phyloP scores from a whole-genome alignment of 73 alveolate species.

The Durusdinium trenchii region DNA sequence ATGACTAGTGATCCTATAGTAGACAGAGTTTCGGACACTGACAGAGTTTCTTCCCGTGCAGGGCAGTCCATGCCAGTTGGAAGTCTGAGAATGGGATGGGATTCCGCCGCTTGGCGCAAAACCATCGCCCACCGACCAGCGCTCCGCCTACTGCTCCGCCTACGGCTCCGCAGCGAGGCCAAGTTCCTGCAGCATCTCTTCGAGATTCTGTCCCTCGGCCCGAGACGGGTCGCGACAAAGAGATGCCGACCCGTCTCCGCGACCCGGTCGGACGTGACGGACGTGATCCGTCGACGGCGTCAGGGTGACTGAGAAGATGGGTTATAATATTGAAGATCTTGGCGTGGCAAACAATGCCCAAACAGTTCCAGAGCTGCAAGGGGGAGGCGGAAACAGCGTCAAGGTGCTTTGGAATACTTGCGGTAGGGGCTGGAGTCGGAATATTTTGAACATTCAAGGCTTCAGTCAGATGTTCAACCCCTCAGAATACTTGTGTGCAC shows the following conservation, averaged over 20 bases:
- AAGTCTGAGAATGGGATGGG: conserved; percentile 37
- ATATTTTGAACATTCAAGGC: too few species aligned
- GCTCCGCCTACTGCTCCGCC: neutral
- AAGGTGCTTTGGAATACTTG: too few species aligned
- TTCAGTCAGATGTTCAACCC: too few species aligned
- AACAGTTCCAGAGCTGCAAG: too few species aligned
- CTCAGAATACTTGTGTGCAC: too few species aligned
- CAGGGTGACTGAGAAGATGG: conserved; percentile 49
- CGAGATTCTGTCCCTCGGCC: neutral
- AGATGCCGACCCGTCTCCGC: neutral
- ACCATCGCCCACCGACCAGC: neutral
- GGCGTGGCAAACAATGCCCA: conserved; percentile 65
- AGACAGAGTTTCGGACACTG: neutral
- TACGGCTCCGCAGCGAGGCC: neutral
- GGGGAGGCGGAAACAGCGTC: too few species aligned
- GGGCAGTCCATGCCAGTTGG: conserved; percentile 30
- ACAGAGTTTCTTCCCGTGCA: neutral
- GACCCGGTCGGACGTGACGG: neutral
- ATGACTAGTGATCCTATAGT: too few species aligned
- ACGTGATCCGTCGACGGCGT: neutral
- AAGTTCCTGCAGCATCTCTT: conserved; percentile 56
- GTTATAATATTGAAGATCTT: neutral
- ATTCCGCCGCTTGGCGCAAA: conserved; percentile 6
- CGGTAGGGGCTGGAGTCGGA: too few species aligned
- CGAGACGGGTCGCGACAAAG: neutral